Evolutionary conservation across 805 yeast species (phyloP), one percentile per base, ranked within the genome.

Genomic region (Clavispora asparagi): DNA sequence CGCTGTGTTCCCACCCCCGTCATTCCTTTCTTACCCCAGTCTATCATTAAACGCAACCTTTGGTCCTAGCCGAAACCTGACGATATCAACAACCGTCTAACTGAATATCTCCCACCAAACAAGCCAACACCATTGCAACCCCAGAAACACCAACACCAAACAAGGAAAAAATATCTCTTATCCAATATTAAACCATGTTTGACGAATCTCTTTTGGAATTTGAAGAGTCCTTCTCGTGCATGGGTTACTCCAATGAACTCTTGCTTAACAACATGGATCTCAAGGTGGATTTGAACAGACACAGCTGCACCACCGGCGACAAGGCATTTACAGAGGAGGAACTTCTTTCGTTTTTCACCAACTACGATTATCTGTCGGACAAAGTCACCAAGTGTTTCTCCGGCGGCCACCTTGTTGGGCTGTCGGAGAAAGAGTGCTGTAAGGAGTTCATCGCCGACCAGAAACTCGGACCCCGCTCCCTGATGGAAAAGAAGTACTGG

Each of bases 401-500:
- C 6, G 51, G 57, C 23, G 44, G 46, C 14, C 31, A 17, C 25
- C 37, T 33, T 12, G 37, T 51, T 11, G 46, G 46, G 2, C 41
- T 33, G 14, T 33, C 44, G 13, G 16, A 17, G 7, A 26, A 48
- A 6, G 13, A 37, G 10, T 53, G 58, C 37, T 53, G 57, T 25
- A 11, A 26, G 10, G 31, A 43, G 6, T 46, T 30, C 33, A 42
- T 48, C 4, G 44, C 41, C 13, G 26, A 32, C 10, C 45, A 42
- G n/a, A 29, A 45, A 2, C 40, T 38, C 25, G 54, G 54, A 4
- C 39, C 46, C n/a, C 16, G 40, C 14, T 49, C 57, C 6, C 39
- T 37, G 31, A 33, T 49, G 13, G 79, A 76, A 42, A 53, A 60
- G 17, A 62, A 68, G 4, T 77, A 62, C 53, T 76, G 79, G 79